These are phyloP conservation scores for Gossypium longicalyx DNA, from an alignment of 345 rosid genomes.

Conservation along the genomic window DNA sequence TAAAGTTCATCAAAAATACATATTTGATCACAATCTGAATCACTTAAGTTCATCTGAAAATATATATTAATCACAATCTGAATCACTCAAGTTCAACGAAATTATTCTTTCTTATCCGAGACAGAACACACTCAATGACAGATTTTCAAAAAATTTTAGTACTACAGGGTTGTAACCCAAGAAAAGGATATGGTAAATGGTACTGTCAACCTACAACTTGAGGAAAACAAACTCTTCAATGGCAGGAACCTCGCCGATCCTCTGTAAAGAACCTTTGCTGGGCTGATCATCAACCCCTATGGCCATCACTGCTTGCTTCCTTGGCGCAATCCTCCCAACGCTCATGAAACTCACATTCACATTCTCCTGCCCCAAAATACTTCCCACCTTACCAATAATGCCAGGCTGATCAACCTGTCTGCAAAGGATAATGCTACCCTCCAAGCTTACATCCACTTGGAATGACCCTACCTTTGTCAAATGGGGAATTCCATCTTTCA, in stretches of 20 bases:
- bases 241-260: neutral
- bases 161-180: neutral
- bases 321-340: constrained; percentile 14
- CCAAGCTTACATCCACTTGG: constrained; percentile 76
- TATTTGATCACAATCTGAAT: neutral
- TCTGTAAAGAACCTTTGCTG: neutral
- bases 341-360: constrained; percentile 66
- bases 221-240: constrained; percentile 1
- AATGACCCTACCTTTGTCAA: constrained; percentile 74
- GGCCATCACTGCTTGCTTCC: neutral
- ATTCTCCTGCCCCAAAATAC: constrained; percentile 64
- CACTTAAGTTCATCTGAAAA: too few species aligned
- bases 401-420: constrained; percentile 83
- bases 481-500: constrained; percentile 74
- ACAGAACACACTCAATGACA: neutral
- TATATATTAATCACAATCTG: neutral
- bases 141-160: neutral
- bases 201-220: neutral
- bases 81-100: neutral
- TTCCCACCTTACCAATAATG: constrained; percentile 69
- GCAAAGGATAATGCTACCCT: constrained; percentile 71
- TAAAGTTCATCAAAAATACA: too few species aligned
- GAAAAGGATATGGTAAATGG: neutral
- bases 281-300: neutral
- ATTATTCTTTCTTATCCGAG: neutral